These are phyloP conservation scores for Sordariomycetes sp. DNA, from an alignment of 2,329 filamentous ascomycete genomes.

Conservation along the genomic window DNA sequence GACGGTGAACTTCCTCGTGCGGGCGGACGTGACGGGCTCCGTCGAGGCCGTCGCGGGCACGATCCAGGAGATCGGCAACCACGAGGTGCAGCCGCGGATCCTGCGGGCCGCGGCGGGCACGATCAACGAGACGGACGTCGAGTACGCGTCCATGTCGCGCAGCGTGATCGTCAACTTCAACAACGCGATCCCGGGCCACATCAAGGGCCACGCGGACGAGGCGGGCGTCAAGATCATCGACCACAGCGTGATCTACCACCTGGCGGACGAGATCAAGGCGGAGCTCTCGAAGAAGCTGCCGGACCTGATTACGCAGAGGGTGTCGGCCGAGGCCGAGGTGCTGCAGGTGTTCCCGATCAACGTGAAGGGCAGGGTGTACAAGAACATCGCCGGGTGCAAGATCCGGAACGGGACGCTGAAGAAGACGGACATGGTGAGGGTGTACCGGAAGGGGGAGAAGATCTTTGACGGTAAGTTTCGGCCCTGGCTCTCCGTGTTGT, in stretches of 20 bases:
- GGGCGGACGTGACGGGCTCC: constrained; percentile 87
- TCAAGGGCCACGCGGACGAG: constrained; percentile 58
- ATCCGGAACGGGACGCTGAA: constrained; percentile 70
- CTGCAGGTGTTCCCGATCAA: constrained; percentile 77
- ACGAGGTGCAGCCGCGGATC: constrained; percentile 69
- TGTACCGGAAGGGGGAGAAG: constrained; percentile 59
- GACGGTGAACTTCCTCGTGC: constrained; percentile 72
- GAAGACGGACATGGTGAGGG: constrained; percentile 53
- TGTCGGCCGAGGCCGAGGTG: constrained; percentile 82
- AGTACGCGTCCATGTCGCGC: constrained; percentile 69
- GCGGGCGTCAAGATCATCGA: constrained; percentile 70
- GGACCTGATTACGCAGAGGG: constrained; percentile 54
- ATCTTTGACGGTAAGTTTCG: constrained; percentile 68
- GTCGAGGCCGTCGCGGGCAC: constrained; percentile 80
- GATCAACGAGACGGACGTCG: constrained; percentile 77
- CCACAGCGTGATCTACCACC: constrained; percentile 76
- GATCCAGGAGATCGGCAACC: constrained; percentile 68
- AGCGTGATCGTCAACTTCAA: constrained; percentile 85
- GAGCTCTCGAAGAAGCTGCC: constrained; percentile 60
- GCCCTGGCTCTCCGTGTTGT: background rate
- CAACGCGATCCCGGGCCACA: constrained; percentile 52
- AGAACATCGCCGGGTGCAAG: constrained; percentile 77
- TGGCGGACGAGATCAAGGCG: constrained; percentile 61
- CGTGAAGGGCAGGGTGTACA: constrained; percentile 56
- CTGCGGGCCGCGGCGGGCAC: constrained; percentile 69